phyloP scores from a whole-genome alignment of 2,329 filamentous ascomycete species.

The Amphichorda felina region DNA sequence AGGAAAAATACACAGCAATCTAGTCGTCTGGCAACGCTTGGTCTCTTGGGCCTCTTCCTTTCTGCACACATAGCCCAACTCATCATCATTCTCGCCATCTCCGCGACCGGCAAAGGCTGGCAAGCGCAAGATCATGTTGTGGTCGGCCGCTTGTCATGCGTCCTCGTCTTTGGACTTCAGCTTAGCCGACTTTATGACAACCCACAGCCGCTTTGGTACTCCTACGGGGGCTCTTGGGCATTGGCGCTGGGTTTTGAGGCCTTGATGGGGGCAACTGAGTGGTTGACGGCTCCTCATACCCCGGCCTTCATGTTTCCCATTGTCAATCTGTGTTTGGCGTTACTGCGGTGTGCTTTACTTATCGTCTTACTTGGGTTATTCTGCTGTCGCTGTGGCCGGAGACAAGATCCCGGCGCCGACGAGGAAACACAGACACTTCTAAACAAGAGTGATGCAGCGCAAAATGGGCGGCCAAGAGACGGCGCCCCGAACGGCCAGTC shows the following conservation, averaged over 20 bases:
- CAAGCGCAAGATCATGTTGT: constrained; percentile 32
- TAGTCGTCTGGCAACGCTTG: constrained; percentile 15
- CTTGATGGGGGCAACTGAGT: constrained; percentile 18
- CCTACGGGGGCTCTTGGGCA: constrained; percentile 51
- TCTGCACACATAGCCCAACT: constrained; percentile 37
- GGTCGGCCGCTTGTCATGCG: constrained; percentile 48
- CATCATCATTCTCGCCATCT: constrained; percentile 22
- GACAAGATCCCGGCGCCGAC: too few relatives aligned
- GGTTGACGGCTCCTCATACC: not conserved
- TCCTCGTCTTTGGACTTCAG: constrained; percentile 52
- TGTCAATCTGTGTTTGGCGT: constrained; percentile 7
- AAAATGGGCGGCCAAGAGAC: too few relatives aligned
- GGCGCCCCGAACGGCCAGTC: not conserved
- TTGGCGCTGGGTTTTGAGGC: constrained; percentile 46
- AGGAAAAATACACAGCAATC: constrained; percentile 6
- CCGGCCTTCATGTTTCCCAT: not conserved
- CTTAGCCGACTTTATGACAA: constrained; percentile 40
- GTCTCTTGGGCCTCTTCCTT: constrained; percentile 31
- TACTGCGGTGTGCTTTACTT: not conserved
- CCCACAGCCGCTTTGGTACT: constrained; percentile 44
- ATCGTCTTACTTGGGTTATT: not conserved
- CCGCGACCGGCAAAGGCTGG: constrained; percentile 22
- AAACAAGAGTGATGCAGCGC: not conserved
- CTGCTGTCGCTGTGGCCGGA: not conserved
- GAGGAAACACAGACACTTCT: constrained; percentile 1